Conservation (phyloP, 2,329 filamentous ascomycete genomes). For the Neonectria magnoliae region DNA sequence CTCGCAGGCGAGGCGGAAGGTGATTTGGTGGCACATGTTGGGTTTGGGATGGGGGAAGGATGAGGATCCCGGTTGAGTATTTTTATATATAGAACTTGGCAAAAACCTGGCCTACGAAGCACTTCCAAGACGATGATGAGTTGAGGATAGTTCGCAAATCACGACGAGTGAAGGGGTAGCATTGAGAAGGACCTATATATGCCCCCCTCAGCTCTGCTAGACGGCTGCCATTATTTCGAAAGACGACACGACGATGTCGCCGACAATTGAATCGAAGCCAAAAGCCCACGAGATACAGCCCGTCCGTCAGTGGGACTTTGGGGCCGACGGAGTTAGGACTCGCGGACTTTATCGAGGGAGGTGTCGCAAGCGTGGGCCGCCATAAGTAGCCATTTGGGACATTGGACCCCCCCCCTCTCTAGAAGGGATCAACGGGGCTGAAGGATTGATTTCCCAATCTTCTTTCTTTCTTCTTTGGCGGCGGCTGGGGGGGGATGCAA, state of each 20-base stretch:
- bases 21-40: slow-evolving; percentile 60
- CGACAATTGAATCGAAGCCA: background rate
- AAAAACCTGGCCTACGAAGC: background rate
- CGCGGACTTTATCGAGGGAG: slow-evolving; percentile 1
- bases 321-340: background rate
- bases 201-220: background rate
- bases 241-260: background rate
- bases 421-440: background rate
- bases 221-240: background rate
- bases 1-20: slow-evolving; percentile 62
- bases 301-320: background rate
- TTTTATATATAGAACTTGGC: background rate
- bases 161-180: background rate
- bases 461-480: background rate
- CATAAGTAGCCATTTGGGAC: background rate
- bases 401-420: background rate
- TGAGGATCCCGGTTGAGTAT: too few species aligned
- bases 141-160: background rate
- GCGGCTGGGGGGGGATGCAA: background rate
- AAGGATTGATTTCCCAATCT: background rate
- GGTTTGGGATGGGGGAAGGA: background rate
- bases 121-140: background rate
- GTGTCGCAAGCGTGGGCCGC: background rate
- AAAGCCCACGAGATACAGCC: slow-evolving; percentile 18
- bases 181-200: background rate